Percentiles rank a stretch among this genome's conserved stretches.
Conservation (phyloP, 805 yeast species). For the Candida endomychidarum region DNA sequence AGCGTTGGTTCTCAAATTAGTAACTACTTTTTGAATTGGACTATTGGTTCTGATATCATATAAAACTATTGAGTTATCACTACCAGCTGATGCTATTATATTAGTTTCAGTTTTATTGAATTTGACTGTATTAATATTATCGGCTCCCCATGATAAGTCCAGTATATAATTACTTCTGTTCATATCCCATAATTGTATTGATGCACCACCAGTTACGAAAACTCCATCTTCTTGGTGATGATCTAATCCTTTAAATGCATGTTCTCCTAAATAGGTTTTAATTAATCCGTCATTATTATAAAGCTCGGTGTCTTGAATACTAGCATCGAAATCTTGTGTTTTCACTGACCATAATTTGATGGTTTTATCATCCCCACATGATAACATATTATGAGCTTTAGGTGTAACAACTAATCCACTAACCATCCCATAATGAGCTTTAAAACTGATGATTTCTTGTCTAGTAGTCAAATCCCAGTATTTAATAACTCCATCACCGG, state of each 20-base stretch:
- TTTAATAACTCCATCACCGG: slow-evolving; percentile 93
- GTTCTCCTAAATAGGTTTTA: slow-evolving; percentile 80
- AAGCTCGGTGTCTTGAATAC: slow-evolving; percentile 28
- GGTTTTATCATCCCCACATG: slow-evolving; percentile 90
- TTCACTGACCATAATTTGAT: slow-evolving; percentile 86
- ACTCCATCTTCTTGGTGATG: slow-evolving; percentile 72
- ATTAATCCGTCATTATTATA: slow-evolving; percentile 52
- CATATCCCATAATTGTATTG: slow-evolving; percentile 90
- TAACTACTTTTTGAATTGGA: slow-evolving; percentile 88
- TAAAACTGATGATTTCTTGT: slow-evolving; percentile 70
- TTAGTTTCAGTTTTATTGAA: slow-evolving; percentile 91
- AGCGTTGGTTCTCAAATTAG: slow-evolving; percentile 78
- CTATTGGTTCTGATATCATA: slow-evolving; percentile 89
- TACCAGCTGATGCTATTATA: slow-evolving; percentile 76
- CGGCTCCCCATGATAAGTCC: slow-evolving; percentile 94
- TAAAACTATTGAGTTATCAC: slow-evolving; percentile 86
- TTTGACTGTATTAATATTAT: slow-evolving; percentile 75
- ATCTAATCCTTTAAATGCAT: slow-evolving; percentile 81
- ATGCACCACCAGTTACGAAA: slow-evolving; percentile 92
- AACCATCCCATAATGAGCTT: slow-evolving; percentile 89
- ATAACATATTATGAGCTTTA: slow-evolving; percentile 52
- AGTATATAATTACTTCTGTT: slow-evolving; percentile 74
- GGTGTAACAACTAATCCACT: slow-evolving; percentile 79
- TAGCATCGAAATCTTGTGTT: slow-evolving; percentile 49
- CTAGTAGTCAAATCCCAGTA: slow-evolving; percentile 89